These are phyloP conservation scores for Artomyces pyxidatus DNA, from an alignment of 768 basidiomycete species.

Conservation along the genomic window DNA sequence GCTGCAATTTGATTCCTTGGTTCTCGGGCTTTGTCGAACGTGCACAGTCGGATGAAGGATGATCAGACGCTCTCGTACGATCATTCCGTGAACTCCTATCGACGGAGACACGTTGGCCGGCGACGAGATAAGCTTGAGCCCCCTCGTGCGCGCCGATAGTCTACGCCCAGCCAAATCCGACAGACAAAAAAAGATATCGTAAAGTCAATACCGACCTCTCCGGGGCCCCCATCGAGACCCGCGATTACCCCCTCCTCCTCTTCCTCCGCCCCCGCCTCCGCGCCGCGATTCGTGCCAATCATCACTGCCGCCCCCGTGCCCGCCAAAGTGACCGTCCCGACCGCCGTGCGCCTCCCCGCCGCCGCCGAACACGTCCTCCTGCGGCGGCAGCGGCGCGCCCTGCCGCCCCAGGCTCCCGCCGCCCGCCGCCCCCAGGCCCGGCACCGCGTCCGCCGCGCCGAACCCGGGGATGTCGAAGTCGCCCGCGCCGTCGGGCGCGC, in stretches of 20 bases:
- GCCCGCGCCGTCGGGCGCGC: slow-evolving; percentile 42
- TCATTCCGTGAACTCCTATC: too few relatives aligned
- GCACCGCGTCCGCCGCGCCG: slow-evolving; percentile 29
- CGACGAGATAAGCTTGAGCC: too few relatives aligned
- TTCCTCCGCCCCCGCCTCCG: too few relatives aligned
- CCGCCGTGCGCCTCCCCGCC: slow-evolving; percentile 22
- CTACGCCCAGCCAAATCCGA: too few relatives aligned
- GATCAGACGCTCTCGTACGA: neutral
- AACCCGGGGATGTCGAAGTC: slow-evolving; percentile 58
- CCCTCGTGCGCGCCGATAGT: too few relatives aligned
- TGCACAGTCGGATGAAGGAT: neutral
- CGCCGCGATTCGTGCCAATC: slow-evolving; percentile 26
- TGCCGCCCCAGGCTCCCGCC: slow-evolving; percentile 21
- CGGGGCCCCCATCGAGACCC: slow-evolving; percentile 10
- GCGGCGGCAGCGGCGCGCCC: slow-evolving; percentile 35
- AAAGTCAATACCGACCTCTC: slow-evolving; percentile 6
- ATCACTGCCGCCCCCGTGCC: slow-evolving; percentile 25
- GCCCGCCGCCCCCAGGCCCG: slow-evolving; percentile 26
- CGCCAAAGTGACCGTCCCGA: slow-evolving; percentile 21
- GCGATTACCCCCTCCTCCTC: slow-evolving; percentile 21
- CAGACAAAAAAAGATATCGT: neutral
- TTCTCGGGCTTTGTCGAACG: too few relatives aligned
- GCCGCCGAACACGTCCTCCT: slow-evolving; percentile 42
- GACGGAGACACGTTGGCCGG: too few relatives aligned
- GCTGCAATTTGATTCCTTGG: neutral